Evolutionary conservation across 2,329 filamentous ascomycete species (phyloP), one percentile per base, ranked within the genome.

Genomic region (Raffaelea ambrosiae): DNA sequence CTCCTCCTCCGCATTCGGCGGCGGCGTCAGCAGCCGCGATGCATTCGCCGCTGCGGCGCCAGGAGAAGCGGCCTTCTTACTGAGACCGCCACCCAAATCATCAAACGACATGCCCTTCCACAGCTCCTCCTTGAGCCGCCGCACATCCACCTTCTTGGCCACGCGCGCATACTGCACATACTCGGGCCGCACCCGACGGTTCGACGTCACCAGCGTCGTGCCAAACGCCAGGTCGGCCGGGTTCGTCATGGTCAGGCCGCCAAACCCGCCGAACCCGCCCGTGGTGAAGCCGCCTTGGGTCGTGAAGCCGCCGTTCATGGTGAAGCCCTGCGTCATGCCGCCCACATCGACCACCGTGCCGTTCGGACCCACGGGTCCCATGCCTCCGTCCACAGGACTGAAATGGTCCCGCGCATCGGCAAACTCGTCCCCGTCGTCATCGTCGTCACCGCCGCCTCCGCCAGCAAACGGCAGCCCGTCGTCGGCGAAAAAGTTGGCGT

Each of bases 401-500:
- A 91, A 86, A 57, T 87, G 81, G 57, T 93, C 87, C 41, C 83
- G 73, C 26, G 87, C 87, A 63, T 93, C 87, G 4, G 86, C 84
- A 64, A 93, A 93, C 58, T 86, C 83, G 51, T 77, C 61, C 40
- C 84, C 58, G 48, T 63, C 83, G 40, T 76, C 59, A 46, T 86
- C 61, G 43, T 85, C 83, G 43, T 85, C 83, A 47, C 86, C 84
- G 39, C 84, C 82, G 44, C 84, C 83, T 4, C 72, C 81, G 11
- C 78, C 82, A 2, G 78, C 71, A 57, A 88, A 77, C 2, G 83
- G 82, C 54, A 90, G 70, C 2, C 77, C 84, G 57, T 91, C 87
- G 59, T 97, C 93, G 58, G 93, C 85, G 71, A 97, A 98, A 76
- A 97, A 98, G 65, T 97, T 86, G 50, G 93, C 91, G 63, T 97